A percentile compares a stretch with the other conserved stretches of the same genome.
Evolutionary conservation across 495 filamentous ascomycete genomes (phyloP).

Genomic region (Penicillium cinerascens): DNA sequence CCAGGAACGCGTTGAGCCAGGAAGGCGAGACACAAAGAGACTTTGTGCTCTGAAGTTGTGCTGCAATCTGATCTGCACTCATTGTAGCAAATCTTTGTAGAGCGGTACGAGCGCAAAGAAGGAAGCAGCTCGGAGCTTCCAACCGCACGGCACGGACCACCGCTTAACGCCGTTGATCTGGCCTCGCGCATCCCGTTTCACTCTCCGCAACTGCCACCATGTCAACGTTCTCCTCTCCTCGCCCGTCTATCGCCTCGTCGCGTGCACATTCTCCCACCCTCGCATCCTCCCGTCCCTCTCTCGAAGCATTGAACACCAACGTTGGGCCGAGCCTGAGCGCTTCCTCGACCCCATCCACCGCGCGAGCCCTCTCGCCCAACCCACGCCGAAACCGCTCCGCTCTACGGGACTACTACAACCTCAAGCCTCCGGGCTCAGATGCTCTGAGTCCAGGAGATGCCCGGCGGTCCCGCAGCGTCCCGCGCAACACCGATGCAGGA

Average conservation of each 20-base stretch:
- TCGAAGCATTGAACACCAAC: constrained; percentile 55
- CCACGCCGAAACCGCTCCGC: constrained; percentile 72
- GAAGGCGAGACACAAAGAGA: constrained; percentile 39
- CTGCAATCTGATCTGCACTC: constrained; percentile 39
- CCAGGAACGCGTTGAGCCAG: constrained; percentile 45
- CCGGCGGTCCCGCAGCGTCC: constrained; percentile 36
- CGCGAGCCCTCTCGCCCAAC: constrained; percentile 47
- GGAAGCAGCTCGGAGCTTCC: background rate
- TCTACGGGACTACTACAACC: constrained; percentile 90
- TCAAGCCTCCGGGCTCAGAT: constrained; percentile 54
- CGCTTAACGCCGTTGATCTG: constrained; percentile 24
- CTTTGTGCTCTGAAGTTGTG: constrained; percentile 42
- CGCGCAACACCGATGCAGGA: constrained; percentile 39
- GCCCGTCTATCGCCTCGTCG: constrained; percentile 66
- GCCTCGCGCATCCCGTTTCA: background rate
- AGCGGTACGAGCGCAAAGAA: background rate
- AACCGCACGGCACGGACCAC: constrained; percentile 32
- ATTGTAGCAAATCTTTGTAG: constrained; percentile 23
- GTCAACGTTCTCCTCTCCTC: constrained; percentile 75
- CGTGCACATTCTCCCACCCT: constrained; percentile 57
- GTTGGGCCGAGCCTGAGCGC: constrained; percentile 55
- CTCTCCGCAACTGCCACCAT: constrained; percentile 39
- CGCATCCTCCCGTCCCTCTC: constrained; percentile 67
- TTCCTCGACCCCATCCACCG: constrained; percentile 44
- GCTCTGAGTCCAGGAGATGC: constrained; percentile 10